Evolutionary conservation across 2,329 filamentous ascomycete genomes (phyloP).

Genomic region (Davidsoniella australis): DNA sequence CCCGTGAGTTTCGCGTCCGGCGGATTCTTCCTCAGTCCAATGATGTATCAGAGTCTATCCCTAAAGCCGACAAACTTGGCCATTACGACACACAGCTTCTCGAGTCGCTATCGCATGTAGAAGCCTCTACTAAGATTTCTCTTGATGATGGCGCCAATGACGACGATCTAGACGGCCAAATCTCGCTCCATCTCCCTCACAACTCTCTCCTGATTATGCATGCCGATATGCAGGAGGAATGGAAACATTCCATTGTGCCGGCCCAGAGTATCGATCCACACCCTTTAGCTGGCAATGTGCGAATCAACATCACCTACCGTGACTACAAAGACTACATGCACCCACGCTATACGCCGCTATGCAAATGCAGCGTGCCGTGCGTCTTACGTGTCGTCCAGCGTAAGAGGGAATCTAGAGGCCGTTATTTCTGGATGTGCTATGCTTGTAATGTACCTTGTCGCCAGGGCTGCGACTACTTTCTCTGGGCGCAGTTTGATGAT

Average conservation of each 20-base stretch:
- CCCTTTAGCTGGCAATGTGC: slow-evolving; percentile 57
- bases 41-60: slow-evolving; percentile 11
- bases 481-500: slow-evolving; percentile 75
- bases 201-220: slow-evolving; percentile 94
- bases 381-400: slow-evolving; percentile 63
- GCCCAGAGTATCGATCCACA: slow-evolving; percentile 67
- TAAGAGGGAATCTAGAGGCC: slow-evolving; percentile 57
- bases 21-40: slow-evolving; percentile 43
- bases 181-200: slow-evolving; percentile 83
- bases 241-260: slow-evolving; percentile 77
- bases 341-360: slow-evolving; percentile 61
- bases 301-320: slow-evolving; percentile 90
- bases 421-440: slow-evolving; percentile 92
- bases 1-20: slow-evolving; percentile 82
- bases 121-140: no score
- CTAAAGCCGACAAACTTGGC: background rate
- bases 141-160: slow-evolving; percentile 17
- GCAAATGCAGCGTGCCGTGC: slow-evolving; percentile 52
- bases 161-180: slow-evolving; percentile 61
- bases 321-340: slow-evolving; percentile 66
- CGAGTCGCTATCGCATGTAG: no score
- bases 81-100: no score
- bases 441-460: slow-evolving; percentile 52
- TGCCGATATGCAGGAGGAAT: slow-evolving; percentile 92
- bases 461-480: slow-evolving; percentile 58